Evolutionary conservation across 2,329 filamentous ascomycete species (phyloP).

Genomic region (Tolypocladium album): DNA sequence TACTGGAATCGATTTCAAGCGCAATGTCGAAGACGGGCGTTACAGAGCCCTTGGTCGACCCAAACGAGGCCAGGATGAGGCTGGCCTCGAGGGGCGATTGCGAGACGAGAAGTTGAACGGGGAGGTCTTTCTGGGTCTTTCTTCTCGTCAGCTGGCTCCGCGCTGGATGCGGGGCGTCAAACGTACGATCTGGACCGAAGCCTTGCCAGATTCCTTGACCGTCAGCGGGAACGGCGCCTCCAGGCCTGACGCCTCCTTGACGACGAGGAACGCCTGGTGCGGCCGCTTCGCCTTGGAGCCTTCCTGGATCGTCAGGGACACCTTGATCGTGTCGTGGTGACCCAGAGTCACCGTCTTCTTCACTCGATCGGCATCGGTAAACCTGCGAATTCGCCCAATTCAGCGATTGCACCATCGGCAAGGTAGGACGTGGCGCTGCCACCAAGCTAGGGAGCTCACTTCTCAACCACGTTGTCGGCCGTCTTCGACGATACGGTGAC

Average conservation of each 20-base stretch:
- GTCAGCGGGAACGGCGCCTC: slow-evolving; percentile 80
- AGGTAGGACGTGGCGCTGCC: background rate
- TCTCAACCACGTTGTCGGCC: slow-evolving; percentile 51
- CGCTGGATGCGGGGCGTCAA: background rate
- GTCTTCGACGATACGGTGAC: slow-evolving; percentile 58
- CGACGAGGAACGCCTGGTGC: slow-evolving; percentile 85
- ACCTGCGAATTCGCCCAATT: slow-evolving; percentile 28
- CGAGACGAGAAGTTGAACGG: slow-evolving; percentile 65
- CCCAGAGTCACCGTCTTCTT: slow-evolving; percentile 55
- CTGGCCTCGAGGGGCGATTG: slow-evolving; percentile 63
- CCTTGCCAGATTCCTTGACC: slow-evolving; percentile 83
- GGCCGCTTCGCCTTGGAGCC: slow-evolving; percentile 69
- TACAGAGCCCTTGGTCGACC: slow-evolving; percentile 56
- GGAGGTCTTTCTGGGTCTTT: slow-evolving; percentile 82
- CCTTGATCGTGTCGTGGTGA: slow-evolving; percentile 63
- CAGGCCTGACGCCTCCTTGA: slow-evolving; percentile 68
- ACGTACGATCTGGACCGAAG: slow-evolving; percentile 71
- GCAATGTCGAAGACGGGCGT: slow-evolving; percentile 63
- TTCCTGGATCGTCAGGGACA: slow-evolving; percentile 73
- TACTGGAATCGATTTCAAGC: slow-evolving; percentile 51
- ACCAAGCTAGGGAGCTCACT: slow-evolving; percentile 34
- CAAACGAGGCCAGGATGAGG: slow-evolving; percentile 79
- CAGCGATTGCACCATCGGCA: background rate
- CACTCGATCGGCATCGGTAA: slow-evolving; percentile 49
- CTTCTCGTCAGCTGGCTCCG: slow-evolving; percentile 14